Conservation (phyloP, 2,329 filamentous ascomycete genomes). For the Cercospora sp. region DNA sequence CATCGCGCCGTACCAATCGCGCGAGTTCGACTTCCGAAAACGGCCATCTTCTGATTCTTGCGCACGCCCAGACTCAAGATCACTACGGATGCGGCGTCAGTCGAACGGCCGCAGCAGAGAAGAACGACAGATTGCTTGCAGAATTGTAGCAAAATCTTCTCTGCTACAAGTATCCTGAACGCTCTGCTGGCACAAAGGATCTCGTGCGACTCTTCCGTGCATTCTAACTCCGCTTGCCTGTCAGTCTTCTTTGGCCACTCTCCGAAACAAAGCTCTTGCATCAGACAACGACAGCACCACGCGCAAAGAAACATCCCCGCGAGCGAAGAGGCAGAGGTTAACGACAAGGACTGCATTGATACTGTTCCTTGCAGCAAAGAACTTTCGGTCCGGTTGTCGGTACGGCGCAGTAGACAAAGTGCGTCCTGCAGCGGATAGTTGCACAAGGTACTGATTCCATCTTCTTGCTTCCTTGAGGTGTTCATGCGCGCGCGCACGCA, state of each 20-base stretch:
- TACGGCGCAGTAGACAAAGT: conserved; percentile 31
- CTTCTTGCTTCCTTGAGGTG: conserved; percentile 17
- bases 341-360: conserved; percentile 32
- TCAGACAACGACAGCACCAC: conserved; percentile 30
- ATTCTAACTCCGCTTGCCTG: conserved; percentile 35
- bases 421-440: conserved; percentile 32
- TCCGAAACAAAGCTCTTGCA: conserved; percentile 36
- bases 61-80: conserved; percentile 35
- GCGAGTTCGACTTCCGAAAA: conserved; percentile 36
- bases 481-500: conserved; percentile 34
- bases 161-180: conserved; percentile 38
- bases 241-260: conserved; percentile 28
- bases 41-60: conserved; percentile 34
- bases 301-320: conserved; percentile 26
- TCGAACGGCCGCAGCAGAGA: conserved; percentile 35
- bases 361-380: conserved; percentile 31
- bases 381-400: conserved; percentile 24
- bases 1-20: conserved; percentile 19
- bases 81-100: conserved; percentile 38
- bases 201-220: conserved; percentile 36
- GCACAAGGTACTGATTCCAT: conserved; percentile 35
- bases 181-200: conserved; percentile 38
- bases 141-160: not conserved
- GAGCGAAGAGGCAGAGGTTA: conserved; percentile 25
- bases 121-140: conserved; percentile 2